phyloP scores from a whole-genome alignment of 192 early-diverging fungal species.

The Thoreauomyces humboldtii region DNA sequence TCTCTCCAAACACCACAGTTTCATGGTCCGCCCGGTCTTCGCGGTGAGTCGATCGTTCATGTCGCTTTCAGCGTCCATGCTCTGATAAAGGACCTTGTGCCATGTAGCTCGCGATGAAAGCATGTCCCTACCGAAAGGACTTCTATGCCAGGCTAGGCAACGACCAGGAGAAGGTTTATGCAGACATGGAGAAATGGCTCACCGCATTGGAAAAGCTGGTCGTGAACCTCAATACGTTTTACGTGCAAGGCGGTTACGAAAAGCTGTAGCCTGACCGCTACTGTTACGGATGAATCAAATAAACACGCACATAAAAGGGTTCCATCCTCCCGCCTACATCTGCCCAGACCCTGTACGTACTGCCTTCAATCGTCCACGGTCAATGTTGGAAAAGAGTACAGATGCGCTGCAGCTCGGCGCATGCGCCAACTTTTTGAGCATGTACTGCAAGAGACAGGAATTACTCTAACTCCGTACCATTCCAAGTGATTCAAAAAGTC shows the following conservation, averaged over 20 bases:
- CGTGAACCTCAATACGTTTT: conserved; percentile 45
- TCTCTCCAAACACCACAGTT: conserved; percentile 44
- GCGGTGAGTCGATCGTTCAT: conserved; percentile 40
- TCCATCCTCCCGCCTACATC: no score
- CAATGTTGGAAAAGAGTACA: no score
- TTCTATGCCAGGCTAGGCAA: conserved; percentile 85
- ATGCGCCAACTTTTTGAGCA: no score
- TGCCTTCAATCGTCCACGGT: no score
- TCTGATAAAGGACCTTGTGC: neutral
- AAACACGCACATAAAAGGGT: no score
- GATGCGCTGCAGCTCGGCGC: no score
- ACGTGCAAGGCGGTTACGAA: conserved; percentile 19
- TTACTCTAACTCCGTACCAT: no score
- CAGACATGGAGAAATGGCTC: conserved; percentile 69
- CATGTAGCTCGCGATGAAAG: conserved; percentile 78
- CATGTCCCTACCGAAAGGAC: conserved; percentile 83
- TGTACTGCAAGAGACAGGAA: no score
- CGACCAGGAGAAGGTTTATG: conserved; percentile 51
- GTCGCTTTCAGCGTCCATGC: neutral
- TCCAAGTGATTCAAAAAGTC: no score
- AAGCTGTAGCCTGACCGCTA: conserved; percentile 1
- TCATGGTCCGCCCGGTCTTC: conserved; percentile 53
- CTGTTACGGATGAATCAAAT: no score
- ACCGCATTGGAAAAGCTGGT: conserved; percentile 72
- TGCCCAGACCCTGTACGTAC: no score